Evolutionary conservation across 208 protist species (phyloP), one percentile per base, ranked within the genome.

Genomic region (Trypanosoma avium): DNA sequence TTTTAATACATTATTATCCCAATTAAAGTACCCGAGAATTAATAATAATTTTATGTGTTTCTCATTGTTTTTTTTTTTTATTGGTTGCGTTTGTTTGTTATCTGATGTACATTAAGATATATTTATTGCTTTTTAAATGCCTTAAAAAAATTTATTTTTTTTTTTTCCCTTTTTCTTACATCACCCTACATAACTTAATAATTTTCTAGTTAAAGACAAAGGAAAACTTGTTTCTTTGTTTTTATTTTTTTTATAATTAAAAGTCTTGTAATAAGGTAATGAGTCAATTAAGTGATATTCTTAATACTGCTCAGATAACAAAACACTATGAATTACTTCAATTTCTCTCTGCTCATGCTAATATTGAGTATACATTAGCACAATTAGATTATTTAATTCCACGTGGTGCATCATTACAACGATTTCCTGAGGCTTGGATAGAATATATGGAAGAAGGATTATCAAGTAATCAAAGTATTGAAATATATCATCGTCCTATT

Each of bases 321-420:
- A 95, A 95, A 62, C 84, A 95, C 74, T 90, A 93, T 69, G 82
- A 93, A 47, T n/a, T 92, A 10, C 57, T 95, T 15, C 84, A 82
- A 50, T 95, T 85, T 75, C 79, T 95, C 48, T 72, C 78, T 0
- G 58, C 79, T 15, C 76, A 91, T 58, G 73, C 82, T 21, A 92
- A 95, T 47, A 52, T 77, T 66, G 64, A 56, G 58, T 91, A 83
- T 63, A 86, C 84, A 5, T 65, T 93, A 10, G 77, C 82, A 2
- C 77, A 95, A 68, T 70, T 95, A 17, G 89, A 95, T 67, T 83
- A 88, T 30, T 70, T 87, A 12, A 79, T 95, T 40, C 86, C 89
- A 17, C 74, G 74, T n/a, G 89, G 89, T 19, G 81, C 84, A 3
- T 81, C 89, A 0, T 29, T 95, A 29, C 80, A 86, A 75, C 79